Evolutionary conservation across 2,329 filamentous ascomycete genomes (phyloP), one percentile per base, ranked within the genome.

Genomic region (Pseudogymnoascus sp.): DNA sequence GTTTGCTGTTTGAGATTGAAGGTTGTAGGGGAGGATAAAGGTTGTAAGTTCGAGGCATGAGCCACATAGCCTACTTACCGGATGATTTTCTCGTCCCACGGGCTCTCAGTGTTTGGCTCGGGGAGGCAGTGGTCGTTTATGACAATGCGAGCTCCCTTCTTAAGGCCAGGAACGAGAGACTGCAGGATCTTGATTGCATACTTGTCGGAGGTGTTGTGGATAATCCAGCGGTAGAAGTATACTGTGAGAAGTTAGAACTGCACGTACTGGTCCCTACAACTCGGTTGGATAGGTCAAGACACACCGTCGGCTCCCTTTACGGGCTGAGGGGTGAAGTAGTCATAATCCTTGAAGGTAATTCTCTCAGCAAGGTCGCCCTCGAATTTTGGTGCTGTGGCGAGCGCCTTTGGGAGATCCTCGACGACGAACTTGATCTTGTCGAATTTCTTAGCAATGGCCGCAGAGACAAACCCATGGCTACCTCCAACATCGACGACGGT

Each of bases 401-500:
- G 72, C 14, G 78, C 82, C 66, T 76, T 78, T 1, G 66, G 67
- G 28, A 83, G 72, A 66, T 85, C 83, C 68, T 85, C 81, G 24
- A 84, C 83, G 12, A 85, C 72, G 69, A 85, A 85, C 53, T 75
- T 77, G 67, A 84, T 77, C 40, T 79, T 76, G 56, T 76, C 76
- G 72, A 80, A 84, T 62, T 72, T 73, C 65, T 75, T 75, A 1
- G 82, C 84, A 46, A 87, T 73, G 3, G 79, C 81, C n/a, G 82
- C 76, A 56, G 77, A 80, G n/a, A 82, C 79, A 56, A 84, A 82
- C 0, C 85, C 85, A 61, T 82, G 81, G 16, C 80, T 82, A 2
- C 85, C 84, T 8, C 85, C 84, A 12, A 85, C 68, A 62, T 88
- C 84, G 4, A 87, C 82, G 40, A 87, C 73, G 0, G 77, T 82